A percentile compares a stretch with the other conserved stretches of the same genome.
These are phyloP conservation scores for Raffaelea ambrosiae DNA, from an alignment of 2,329 filamentous ascomycete genomes.

Conservation along the genomic window DNA sequence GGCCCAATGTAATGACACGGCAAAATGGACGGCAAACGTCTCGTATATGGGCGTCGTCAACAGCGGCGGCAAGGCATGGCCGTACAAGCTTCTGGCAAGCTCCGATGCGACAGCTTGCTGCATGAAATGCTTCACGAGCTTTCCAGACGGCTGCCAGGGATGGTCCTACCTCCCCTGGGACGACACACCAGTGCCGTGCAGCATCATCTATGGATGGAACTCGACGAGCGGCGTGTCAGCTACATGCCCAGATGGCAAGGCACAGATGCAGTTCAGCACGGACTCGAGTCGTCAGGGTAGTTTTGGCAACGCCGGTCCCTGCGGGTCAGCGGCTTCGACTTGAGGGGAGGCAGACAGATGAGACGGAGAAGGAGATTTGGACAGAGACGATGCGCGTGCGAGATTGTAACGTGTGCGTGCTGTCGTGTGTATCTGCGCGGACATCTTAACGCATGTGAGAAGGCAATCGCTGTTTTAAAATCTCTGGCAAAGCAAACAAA, in stretches of 20 bases:
- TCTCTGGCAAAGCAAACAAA: no score
- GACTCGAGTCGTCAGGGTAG: constrained; percentile 1
- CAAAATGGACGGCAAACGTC: constrained; percentile 5
- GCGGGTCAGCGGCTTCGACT: constrained; percentile 1
- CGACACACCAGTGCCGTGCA: constrained; percentile 10
- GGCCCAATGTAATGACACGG: not conserved
- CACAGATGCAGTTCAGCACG: constrained; percentile 4
- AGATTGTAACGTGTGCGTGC: no score
- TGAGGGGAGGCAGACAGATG: no score
- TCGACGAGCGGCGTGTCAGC: not conserved
- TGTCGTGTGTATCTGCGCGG: no score
- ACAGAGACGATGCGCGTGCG: no score
- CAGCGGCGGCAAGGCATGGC: constrained; percentile 5
- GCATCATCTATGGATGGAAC: constrained; percentile 10
- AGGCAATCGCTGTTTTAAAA: no score
- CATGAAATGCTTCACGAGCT: constrained; percentile 4
- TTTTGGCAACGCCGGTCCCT: constrained; percentile 9
- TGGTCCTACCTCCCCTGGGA: constrained; percentile 12
- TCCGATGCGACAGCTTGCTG: constrained; percentile 6
- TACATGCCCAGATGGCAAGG: constrained; percentile 7
- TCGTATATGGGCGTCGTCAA: constrained; percentile 9
- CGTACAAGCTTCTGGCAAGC: constrained; percentile 4
- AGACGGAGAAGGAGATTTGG: no score
- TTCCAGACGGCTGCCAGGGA: constrained; percentile 8
- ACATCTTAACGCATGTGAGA: no score